A percentile compares a stretch with the other conserved stretches of the same genome.
These are phyloP conservation scores for Condylostoma magnum DNA, from an alignment of 169 alveolate genomes.

Conservation along the genomic window DNA sequence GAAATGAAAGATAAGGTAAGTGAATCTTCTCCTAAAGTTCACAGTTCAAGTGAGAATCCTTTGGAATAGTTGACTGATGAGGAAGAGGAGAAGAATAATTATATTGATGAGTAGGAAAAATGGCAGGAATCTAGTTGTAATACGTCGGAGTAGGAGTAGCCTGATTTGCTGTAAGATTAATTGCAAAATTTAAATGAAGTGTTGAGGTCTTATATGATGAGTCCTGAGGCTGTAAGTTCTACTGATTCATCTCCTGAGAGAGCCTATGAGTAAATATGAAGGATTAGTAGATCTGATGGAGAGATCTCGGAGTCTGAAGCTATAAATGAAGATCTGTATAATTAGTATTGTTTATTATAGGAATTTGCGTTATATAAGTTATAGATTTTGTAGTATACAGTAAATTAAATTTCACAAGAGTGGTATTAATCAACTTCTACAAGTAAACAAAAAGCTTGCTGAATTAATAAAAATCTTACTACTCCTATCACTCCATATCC, in stretches of 20 bases:
- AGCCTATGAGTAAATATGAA: too few species aligned
- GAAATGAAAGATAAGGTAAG: slow-evolving; percentile 27
- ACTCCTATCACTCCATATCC: too few species aligned
- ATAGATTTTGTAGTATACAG: too few species aligned
- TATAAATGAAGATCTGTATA: too few species aligned
- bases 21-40: slow-evolving; percentile 22
- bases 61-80: neutral
- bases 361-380: too few species aligned
- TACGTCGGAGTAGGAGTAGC: neutral
- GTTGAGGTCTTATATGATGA: neutral
- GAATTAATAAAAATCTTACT: too few species aligned
- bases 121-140: neutral
- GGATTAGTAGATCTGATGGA: too few species aligned
- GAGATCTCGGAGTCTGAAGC: too few species aligned
- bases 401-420: too few species aligned
- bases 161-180: neutral
- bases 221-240: slow-evolving; percentile 4
- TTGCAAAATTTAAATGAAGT: neutral
- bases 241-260: neutral
- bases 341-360: too few species aligned
- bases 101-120: neutral
- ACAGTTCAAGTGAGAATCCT: slow-evolving; percentile 15
- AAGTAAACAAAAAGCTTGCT: too few species aligned
- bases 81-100: neutral
- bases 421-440: too few species aligned